Base-by-base conservation (phyloP, 345 rosid species). In the Carallia brachiata region DNA sequence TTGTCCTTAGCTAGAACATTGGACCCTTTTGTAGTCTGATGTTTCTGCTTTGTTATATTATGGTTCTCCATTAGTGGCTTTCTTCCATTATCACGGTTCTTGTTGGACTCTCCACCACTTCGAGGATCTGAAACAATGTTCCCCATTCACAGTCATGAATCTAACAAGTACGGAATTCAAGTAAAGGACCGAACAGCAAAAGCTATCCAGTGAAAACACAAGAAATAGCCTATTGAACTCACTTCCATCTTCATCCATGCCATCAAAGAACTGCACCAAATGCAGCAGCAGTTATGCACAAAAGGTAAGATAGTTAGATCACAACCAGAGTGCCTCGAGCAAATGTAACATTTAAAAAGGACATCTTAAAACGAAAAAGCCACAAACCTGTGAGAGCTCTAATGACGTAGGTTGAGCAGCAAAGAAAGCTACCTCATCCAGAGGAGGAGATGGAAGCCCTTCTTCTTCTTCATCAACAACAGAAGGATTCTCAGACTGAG, bases 181-280 rank as follows among this genome's bases (percentile, higher is more conserved):
- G 62, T 62, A 76, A 50, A 71, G 79, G 80, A 79, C 83, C 70
- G 30, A 75, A 79, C 36, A 67, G 77, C 54, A 61, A 69, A 74
- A 72, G 79, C 80, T 64, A 75, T 75, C 56, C 32, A 75, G 67
- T 28, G 73, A 75, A 81, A 60, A 58, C 52, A 75, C 59, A 68
- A 74, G 17, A 79, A 75, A 68, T n/a, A 23, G 75, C 6, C 66
- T 72, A 75, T 70, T 77, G 70, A 79, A 91, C 99, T 89, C 84
- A 95, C 99, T 90, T 90, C 92, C 97, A 82, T 86, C 88, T 64
- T 92, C 97, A 79, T 89, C 96, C 90, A 92, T 81, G 78, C 97
- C 96, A 79, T 95, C 99, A 19, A 92, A 95, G 84, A 95, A 91
- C 85, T 95, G 75, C 78, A 75, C 39, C 23, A 12, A 19, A 54